These are phyloP conservation scores for Phytopythium vexans DNA, from an alignment of 352 stramenopile genomes.

Conservation along the genomic window DNA sequence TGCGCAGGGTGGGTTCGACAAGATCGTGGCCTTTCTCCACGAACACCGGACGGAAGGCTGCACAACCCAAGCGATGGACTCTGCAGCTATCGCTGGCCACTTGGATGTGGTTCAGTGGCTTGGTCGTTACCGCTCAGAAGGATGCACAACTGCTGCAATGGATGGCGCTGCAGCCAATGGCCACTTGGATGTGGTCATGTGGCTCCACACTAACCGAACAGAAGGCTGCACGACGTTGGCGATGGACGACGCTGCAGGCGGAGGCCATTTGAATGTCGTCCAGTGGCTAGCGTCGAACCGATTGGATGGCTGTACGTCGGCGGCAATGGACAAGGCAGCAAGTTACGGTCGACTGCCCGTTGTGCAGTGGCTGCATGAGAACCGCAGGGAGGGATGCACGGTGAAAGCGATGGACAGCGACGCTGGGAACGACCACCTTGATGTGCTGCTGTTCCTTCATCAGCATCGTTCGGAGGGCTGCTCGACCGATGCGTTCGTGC, in stretches of 20 bases:
- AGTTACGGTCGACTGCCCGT: slow-evolving; percentile 7
- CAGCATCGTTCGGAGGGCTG: slow-evolving; percentile 6
- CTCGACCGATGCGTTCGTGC: not conserved
- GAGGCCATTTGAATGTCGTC: slow-evolving; percentile 9
- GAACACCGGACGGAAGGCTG: slow-evolving; percentile 12
- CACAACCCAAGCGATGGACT: slow-evolving; percentile 12
- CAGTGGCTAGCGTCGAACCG: slow-evolving; percentile 12
- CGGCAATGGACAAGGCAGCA: slow-evolving; percentile 12
- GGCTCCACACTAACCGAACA: slow-evolving; percentile 6
- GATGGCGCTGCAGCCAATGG: slow-evolving; percentile 9
- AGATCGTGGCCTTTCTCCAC: slow-evolving; percentile 14
- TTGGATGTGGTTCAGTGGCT: slow-evolving; percentile 16
- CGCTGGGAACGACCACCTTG: slow-evolving; percentile 4
- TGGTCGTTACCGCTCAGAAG: slow-evolving; percentile 10
- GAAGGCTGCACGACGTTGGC: slow-evolving; percentile 8
- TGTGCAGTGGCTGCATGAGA: slow-evolving; percentile 12
- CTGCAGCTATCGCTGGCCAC: slow-evolving; percentile 4
- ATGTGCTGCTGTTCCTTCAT: slow-evolving; percentile 16
- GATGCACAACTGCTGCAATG: slow-evolving; percentile 9
- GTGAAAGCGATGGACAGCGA: slow-evolving; percentile 6
- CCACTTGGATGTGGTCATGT: slow-evolving; percentile 12
- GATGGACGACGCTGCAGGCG: slow-evolving; percentile 12
- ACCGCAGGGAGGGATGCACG: slow-evolving; percentile 9
- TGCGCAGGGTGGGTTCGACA: slow-evolving; percentile 5
- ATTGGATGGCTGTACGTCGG: slow-evolving; percentile 4